A percentile compares a stretch with the other conserved stretches of the same genome.
Evolutionary conservation across 2,329 filamentous ascomycete genomes (phyloP).

Genomic region (Cladosporium sp.): DNA sequence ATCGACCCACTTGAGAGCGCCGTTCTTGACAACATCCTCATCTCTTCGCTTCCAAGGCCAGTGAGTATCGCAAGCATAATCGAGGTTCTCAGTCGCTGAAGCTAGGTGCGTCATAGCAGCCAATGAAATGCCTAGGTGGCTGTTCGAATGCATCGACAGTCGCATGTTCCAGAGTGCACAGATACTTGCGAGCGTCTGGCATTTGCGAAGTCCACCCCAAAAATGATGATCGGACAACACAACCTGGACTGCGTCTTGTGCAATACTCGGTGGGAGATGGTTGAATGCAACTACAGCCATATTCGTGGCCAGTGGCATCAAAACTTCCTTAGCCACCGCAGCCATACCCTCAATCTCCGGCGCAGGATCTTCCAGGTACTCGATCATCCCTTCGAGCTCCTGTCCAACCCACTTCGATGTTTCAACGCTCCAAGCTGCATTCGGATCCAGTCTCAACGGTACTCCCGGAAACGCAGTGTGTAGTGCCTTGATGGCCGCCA

Average conservation of each 20-base stretch:
- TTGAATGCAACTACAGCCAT: conserved; percentile 3
- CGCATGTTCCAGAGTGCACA: conserved; percentile 4
- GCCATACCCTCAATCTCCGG: conserved; percentile 5
- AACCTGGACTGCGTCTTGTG: conserved; percentile 4
- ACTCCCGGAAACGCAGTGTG: conserved; percentile 3
- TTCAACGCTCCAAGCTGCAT: conserved; percentile 8
- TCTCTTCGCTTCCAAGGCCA: conserved; percentile 6
- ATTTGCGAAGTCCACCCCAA: conserved; percentile 4
- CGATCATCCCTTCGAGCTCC: conserved; percentile 9
- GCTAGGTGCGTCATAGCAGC: conserved; percentile 7
- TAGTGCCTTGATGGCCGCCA: conserved; percentile 9
- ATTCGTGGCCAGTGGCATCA: conserved; percentile 2
- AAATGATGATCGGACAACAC: conserved; percentile 5
- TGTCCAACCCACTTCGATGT: conserved; percentile 10
- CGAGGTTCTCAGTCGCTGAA: conserved; percentile 3
- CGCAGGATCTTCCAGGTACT: conserved; percentile 3
- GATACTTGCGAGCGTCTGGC: neutral
- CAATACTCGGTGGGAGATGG: conserved; percentile 1
- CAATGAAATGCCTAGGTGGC: conserved; percentile 1
- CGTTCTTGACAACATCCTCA: neutral
- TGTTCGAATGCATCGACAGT: conserved; percentile 5
- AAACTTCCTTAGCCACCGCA: conserved; percentile 2
- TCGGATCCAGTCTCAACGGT: conserved; percentile 6
- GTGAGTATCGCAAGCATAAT: conserved; percentile 7
- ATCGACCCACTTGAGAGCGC: conserved; percentile 3